Conservation (phyloP, 2,329 filamentous ascomycete species). For the Aspergillus luchuensis region DNA sequence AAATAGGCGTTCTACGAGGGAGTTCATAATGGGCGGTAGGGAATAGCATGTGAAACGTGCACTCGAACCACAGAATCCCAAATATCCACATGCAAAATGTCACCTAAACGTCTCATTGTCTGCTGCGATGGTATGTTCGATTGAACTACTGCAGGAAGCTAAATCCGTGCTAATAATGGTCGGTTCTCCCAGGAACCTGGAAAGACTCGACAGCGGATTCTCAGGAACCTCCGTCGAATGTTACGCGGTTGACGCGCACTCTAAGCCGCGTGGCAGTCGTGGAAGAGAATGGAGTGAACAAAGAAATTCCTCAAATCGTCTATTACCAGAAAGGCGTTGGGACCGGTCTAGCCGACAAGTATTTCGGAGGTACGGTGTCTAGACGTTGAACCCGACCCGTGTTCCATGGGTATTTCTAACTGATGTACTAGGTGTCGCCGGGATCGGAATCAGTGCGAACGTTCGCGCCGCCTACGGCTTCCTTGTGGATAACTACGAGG, state of each 20-base stretch:
- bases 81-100: background rate
- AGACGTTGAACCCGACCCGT: background rate
- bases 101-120: constrained; percentile 35
- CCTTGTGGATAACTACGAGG: constrained; percentile 55
- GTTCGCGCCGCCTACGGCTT: constrained; percentile 45
- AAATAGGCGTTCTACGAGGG: background rate
- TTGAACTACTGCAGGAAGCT: background rate
- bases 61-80: background rate
- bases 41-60: too few species aligned
- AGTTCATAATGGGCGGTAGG: background rate
- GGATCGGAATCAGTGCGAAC: constrained; percentile 27
- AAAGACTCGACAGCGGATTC: constrained; percentile 32
- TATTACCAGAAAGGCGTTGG: constrained; percentile 48
- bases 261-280: constrained; percentile 34
- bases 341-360: constrained; percentile 26
- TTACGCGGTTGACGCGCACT: constrained; percentile 41
- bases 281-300: constrained; percentile 23
- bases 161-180: too few species aligned
- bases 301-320: constrained; percentile 39
- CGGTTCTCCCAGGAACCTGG: constrained; percentile 30
- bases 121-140: constrained; percentile 35
- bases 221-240: constrained; percentile 40
- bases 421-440: constrained; percentile 15
- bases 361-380: constrained; percentile 21
- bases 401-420: too few species aligned